Percentiles rank a stretch among this genome's conserved stretches.
These are phyloP conservation scores for Fusarium clavum DNA, from an alignment of 2,329 filamentous ascomycete genomes.

Conservation along the genomic window DNA sequence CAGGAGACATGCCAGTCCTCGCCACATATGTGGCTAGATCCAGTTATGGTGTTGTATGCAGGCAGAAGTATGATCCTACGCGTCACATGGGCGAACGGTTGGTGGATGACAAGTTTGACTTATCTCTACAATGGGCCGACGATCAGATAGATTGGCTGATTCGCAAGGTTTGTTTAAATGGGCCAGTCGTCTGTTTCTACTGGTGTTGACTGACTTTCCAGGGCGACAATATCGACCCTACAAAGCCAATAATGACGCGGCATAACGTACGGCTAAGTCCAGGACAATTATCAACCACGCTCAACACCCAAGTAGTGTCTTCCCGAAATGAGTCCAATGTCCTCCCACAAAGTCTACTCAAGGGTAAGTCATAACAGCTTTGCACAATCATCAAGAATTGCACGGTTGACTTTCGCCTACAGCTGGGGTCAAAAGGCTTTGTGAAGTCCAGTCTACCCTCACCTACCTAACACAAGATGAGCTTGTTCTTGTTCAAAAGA, in stretches of 20 bases:
- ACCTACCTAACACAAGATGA: neutral
- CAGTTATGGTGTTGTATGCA: neutral
- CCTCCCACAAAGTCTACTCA: neutral
- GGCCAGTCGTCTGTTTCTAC: fast-evolving
- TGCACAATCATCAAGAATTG: too few relatives aligned
- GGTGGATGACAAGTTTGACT: neutral
- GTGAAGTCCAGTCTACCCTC: neutral
- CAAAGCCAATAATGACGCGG: neutral
- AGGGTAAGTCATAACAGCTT: neutral
- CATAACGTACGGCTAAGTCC: neutral
- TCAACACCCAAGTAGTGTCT: neutral
- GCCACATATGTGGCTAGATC: neutral
- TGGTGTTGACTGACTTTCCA: neutral
- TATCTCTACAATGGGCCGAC: neutral
- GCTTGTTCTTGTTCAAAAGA: neutral
- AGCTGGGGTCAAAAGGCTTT: neutral
- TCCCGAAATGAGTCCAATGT: neutral
- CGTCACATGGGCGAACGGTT: neutral
- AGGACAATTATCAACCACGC: neutral
- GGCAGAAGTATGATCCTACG: neutral
- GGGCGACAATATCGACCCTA: neutral
- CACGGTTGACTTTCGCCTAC: neutral
- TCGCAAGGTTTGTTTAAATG: neutral
- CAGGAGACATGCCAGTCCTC: neutral
- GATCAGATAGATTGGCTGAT: neutral